Evolutionary conservation across 2,329 filamentous ascomycete species (phyloP), one percentile per base, ranked within the genome.

Genomic region (Tympanopsis confertula): DNA sequence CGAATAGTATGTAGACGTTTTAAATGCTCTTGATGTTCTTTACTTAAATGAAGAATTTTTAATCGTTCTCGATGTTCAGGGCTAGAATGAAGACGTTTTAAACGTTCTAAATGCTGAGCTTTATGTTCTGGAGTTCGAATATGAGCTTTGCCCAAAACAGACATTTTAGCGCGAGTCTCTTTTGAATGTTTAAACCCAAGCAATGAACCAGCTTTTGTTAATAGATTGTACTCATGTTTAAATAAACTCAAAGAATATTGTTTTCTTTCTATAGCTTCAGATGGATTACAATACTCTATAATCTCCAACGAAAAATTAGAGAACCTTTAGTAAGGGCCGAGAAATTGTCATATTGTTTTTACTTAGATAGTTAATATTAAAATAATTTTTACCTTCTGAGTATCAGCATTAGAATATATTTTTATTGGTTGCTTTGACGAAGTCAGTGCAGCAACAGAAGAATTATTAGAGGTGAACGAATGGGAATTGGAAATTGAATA

Each of bases 121-220:
- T n/a, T n/a, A n/a, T n/a, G n/a, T n/a, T n/a, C n/a, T 28, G 41
- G 38, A 38, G 33, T 35, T 41, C 35, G 22, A 36, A 20, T 30
- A 37, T 14, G 15, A 35, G 36, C 24, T 36, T 37, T 41, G 17
- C 17, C 10, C 17, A 28, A 28, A 28, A n/a, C 24, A 28, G 24
- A 28, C 24, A 28, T 10, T 28, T 28, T 28, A 28, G 24, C 24
- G n/a, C 10, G 10, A 28, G 24, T 28, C 24, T 28, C 24, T 20
- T 4, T 5, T 13, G 13, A 26, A 7, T 19, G 15, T 38, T 38
- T 33, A 38, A 30, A 38, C 24, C 33, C 29, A 10, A 38, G 19
- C 28, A 32, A 32, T 29, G 19, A 38, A 7, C 4, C 14, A 15
- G 24, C 18, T 30, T 19, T 38, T 32, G 19, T 38, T 30, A 30